phyloP scores from a whole-genome alignment of 306 rosid species.

The Lathyrus aphaca region DNA sequence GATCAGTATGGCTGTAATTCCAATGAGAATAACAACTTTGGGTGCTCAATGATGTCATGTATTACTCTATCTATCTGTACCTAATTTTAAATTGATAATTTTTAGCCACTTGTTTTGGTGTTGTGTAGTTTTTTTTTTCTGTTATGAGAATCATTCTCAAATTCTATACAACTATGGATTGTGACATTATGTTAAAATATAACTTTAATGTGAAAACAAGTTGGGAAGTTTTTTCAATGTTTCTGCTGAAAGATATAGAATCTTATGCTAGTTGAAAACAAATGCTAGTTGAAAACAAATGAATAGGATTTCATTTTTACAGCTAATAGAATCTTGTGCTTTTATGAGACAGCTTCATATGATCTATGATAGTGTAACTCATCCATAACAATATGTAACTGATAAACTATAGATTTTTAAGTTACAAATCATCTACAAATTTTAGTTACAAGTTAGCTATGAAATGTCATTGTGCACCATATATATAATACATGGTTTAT shows the following conservation, averaged over 20 bases:
- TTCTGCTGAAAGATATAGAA: not conserved
- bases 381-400: not conserved
- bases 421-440: not conserved
- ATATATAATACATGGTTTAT: not conserved
- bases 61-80: not conserved
- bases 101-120: too few relatives aligned
- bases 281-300: not conserved
- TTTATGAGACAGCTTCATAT: not conserved
- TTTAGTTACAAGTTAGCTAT: not conserved
- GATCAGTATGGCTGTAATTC: not conserved
- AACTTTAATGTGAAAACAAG: not conserved
- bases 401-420: not conserved
- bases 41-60: not conserved
- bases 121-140: not conserved
- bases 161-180: not conserved
- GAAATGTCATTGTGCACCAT: not conserved
- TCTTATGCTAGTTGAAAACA: not conserved
- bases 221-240: not conserved
- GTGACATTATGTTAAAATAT: not conserved
- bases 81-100: too few relatives aligned
- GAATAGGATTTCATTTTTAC: not conserved
- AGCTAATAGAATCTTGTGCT: not conserved
- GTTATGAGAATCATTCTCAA: not conserved
- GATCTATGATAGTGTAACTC: not conserved
- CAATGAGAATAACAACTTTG: not conserved